These are phyloP conservation scores for Fusarium kyushuense DNA, from an alignment of 2,329 filamentous ascomycete genomes.

Conservation along the genomic window DNA sequence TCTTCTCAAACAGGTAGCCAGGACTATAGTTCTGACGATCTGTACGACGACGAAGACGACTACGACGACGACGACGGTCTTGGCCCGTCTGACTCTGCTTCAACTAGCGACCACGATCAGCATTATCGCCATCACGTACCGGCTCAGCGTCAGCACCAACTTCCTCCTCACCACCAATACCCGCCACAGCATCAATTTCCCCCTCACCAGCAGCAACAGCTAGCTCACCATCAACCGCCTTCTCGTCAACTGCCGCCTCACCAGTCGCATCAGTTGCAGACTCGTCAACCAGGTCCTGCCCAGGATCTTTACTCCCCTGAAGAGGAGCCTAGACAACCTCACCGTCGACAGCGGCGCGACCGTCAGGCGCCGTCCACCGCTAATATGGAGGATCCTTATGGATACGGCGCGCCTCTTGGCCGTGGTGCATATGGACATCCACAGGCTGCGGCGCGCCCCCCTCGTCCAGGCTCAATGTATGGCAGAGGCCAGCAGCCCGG, in stretches of 20 bases:
- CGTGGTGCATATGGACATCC: slow-evolving; percentile 47
- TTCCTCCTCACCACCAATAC: slow-evolving; percentile 47
- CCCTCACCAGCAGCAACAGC: slow-evolving; percentile 54
- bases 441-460: slow-evolving; percentile 21
- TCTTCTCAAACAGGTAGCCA: slow-evolving; percentile 50
- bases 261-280: slow-evolving; percentile 52
- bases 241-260: slow-evolving; percentile 52
- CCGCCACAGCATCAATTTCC: slow-evolving; percentile 51
- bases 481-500: slow-evolving; percentile 50
- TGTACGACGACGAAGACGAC: slow-evolving; percentile 50
- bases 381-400: slow-evolving; percentile 74
- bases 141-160: slow-evolving; percentile 50
- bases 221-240: slow-evolving; percentile 47
- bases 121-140: slow-evolving; percentile 50
- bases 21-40: slow-evolving; percentile 54
- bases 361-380: slow-evolving; percentile 57
- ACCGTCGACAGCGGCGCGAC: slow-evolving; percentile 42
- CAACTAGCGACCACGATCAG: slow-evolving; percentile 48
- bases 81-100: slow-evolving; percentile 71
- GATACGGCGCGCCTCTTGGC: slow-evolving; percentile 64
- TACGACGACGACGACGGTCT: slow-evolving; percentile 61
- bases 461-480: slow-evolving; percentile 45
- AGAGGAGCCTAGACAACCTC: slow-evolving; percentile 35
- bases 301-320: slow-evolving; percentile 46
- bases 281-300: slow-evolving; percentile 54